A percentile compares a stretch with the other conserved stretches of the same genome.
Evolutionary conservation across 2,329 filamentous ascomycete genomes (phyloP).

Genomic region (Elsinoe necatrix): DNA sequence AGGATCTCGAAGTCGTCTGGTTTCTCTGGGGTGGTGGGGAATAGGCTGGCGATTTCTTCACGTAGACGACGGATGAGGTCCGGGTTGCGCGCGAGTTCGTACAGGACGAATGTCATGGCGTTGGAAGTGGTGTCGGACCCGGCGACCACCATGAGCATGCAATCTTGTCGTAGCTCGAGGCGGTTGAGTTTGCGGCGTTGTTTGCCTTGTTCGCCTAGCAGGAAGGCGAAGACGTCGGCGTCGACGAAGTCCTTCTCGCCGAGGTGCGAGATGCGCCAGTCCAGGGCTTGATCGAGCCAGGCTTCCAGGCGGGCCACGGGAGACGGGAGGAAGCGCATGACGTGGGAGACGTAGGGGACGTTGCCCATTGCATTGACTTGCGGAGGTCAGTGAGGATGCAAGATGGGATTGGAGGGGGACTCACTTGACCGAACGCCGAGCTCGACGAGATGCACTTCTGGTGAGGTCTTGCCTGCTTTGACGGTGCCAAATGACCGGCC

Average conservation of each 20-base stretch:
- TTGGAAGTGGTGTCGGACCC: conserved; percentile 38
- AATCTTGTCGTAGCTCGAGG: background rate
- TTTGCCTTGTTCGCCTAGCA: background rate
- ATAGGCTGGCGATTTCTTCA: conserved; percentile 26
- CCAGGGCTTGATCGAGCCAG: background rate
- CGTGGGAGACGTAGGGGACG: background rate
- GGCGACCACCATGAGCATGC: conserved; percentile 29
- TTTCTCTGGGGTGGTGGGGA: conserved; percentile 9
- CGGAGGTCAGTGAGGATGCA: background rate
- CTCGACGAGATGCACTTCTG: background rate
- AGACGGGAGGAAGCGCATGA: background rate
- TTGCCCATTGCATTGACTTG: background rate
- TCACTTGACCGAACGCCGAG: background rate
- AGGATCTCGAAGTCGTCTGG: conserved; percentile 21
- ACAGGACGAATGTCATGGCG: conserved; percentile 36
- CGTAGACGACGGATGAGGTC: conserved; percentile 27
- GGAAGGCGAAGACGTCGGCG: background rate
- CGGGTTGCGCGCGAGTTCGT: conserved; percentile 29
- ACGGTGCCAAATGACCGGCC: conserved; percentile 33
- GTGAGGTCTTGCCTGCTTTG: conserved; percentile 1
- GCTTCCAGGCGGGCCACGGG: background rate
- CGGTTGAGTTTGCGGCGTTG: conserved; percentile 1
- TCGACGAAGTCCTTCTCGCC: conserved; percentile 1
- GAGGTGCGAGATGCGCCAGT: background rate
- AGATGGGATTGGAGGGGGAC: background rate